A percentile compares a stretch with the other conserved stretches of the same genome.
phyloP scores from a whole-genome alignment of 495 filamentous ascomycete genomes.

The Xylaria venustula region DNA sequence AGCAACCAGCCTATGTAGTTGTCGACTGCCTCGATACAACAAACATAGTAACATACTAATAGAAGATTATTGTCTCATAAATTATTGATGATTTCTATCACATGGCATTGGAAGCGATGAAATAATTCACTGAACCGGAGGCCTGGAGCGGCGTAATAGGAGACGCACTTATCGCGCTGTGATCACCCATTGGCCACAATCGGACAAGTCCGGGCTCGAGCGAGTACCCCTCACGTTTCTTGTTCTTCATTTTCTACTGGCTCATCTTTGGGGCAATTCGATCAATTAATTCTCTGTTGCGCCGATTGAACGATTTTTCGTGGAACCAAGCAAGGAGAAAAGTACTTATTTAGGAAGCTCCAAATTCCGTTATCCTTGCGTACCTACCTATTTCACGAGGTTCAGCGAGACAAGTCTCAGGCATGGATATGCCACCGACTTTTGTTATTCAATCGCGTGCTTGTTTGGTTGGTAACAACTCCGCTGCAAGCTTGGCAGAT shows the following conservation, averaged over 20 bases:
- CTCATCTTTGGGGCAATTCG: not conserved
- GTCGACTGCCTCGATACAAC: too few relatives aligned
- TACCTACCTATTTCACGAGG: conserved; percentile 2
- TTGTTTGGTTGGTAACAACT: not conserved
- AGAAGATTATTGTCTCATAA: too few relatives aligned
- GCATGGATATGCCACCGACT: not conserved
- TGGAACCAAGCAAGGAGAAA: not conserved
- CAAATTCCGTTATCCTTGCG: not conserved
- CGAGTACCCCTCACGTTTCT: not conserved
- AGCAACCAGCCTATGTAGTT: too few relatives aligned
- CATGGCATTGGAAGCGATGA: not conserved
- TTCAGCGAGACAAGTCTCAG: not conserved
- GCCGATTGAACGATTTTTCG: not conserved
- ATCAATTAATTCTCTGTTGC: not conserved
- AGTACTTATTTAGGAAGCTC: conserved; percentile 11
- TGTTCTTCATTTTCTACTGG: conserved; percentile 3
- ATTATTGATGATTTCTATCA: not conserved
- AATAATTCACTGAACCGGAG: too few relatives aligned
- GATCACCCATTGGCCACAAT: not conserved
- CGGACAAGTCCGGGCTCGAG: not conserved
- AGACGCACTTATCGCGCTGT: too few relatives aligned
- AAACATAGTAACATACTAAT: too few relatives aligned
- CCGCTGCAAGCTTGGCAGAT: too few relatives aligned
- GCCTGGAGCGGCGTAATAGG: too few relatives aligned
- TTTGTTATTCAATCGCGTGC: not conserved